Percentiles rank a stretch among this genome's conserved stretches.
Evolutionary conservation across 73 alveolate species (phyloP).

Genomic region (Breviolum minutum): DNA sequence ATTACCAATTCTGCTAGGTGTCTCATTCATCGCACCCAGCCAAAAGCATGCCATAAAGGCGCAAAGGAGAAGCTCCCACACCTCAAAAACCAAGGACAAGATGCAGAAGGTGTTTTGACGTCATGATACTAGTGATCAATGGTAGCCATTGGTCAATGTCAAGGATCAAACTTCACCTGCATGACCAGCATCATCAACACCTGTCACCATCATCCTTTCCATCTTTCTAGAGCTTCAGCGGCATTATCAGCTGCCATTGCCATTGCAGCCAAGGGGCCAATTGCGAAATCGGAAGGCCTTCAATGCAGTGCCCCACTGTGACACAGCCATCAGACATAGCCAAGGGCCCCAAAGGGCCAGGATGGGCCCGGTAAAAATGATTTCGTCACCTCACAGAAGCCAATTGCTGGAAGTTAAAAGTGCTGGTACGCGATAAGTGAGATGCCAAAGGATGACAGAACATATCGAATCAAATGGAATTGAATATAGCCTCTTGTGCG

Average conservation of each 20-base stretch:
- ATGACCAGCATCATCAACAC: background rate
- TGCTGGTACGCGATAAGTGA: no score
- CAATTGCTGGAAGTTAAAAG: background rate
- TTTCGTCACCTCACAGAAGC: background rate
- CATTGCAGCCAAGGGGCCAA: constrained; percentile 32
- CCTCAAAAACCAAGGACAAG: background rate
- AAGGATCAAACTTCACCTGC: background rate
- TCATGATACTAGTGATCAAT: no score
- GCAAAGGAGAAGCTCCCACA: constrained; percentile 84
- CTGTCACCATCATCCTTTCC: background rate
- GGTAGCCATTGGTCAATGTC: no score
- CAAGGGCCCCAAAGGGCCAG: no score
- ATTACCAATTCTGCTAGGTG: background rate
- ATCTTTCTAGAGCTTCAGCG: background rate
- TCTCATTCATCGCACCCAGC: constrained; percentile 92
- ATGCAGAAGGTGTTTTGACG: no score
- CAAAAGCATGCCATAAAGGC: constrained; percentile 81
- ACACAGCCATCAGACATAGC: constrained; percentile 79
- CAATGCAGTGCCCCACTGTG: constrained; percentile 92
- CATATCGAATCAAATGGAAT: no score
- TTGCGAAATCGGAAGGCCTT: constrained; percentile 69
- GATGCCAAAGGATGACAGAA: no score
- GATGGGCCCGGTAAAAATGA: background rate
- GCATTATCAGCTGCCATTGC: background rate
- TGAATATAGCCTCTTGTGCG: no score